These are phyloP conservation scores for Solanum pimpinellifolium DNA, from an alignment of 257 asterid species.

Conservation along the genomic window DNA sequence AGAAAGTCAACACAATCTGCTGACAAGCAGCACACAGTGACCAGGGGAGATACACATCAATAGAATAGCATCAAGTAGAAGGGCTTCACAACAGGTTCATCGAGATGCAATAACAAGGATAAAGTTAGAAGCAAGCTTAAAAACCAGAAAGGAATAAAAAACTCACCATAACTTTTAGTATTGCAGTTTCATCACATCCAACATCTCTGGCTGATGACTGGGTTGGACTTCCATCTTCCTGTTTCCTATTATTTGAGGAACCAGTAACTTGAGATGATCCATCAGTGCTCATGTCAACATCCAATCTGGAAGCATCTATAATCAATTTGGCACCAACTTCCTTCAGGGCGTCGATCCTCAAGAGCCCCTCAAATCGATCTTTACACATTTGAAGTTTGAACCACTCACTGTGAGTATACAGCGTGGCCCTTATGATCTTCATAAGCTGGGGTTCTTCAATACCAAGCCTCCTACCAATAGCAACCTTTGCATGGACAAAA, in stretches of 20 bases:
- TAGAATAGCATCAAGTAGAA: neutral
- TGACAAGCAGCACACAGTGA: neutral
- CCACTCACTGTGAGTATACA: slow-evolving; percentile 81
- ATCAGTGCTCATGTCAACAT: slow-evolving; percentile 41
- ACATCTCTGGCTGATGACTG: slow-evolving; percentile 51
- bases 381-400: slow-evolving; percentile 95
- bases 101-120: neutral
- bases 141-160: neutral
- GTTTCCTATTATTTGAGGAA: slow-evolving; percentile 51
- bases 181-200: slow-evolving; percentile 81
- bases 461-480: slow-evolving; percentile 76
- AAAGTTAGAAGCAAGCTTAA: neutral
- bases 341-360: slow-evolving; percentile 64
- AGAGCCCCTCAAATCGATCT: slow-evolving; percentile 80
- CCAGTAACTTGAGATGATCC: slow-evolving; percentile 70
- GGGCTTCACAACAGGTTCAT: neutral
- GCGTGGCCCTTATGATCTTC: slow-evolving; percentile 75
- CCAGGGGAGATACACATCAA: neutral
- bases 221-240: slow-evolving; percentile 71
- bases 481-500: slow-evolving; percentile 47
- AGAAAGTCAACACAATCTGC: neutral
- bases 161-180: slow-evolving; percentile 95
- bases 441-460: slow-evolving; percentile 94
- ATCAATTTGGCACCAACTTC: slow-evolving; percentile 49
- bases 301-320: slow-evolving; percentile 47